These are phyloP conservation scores for Carpinus viminea DNA, from an alignment of 306 rosid genomes.

Conservation along the genomic window DNA sequence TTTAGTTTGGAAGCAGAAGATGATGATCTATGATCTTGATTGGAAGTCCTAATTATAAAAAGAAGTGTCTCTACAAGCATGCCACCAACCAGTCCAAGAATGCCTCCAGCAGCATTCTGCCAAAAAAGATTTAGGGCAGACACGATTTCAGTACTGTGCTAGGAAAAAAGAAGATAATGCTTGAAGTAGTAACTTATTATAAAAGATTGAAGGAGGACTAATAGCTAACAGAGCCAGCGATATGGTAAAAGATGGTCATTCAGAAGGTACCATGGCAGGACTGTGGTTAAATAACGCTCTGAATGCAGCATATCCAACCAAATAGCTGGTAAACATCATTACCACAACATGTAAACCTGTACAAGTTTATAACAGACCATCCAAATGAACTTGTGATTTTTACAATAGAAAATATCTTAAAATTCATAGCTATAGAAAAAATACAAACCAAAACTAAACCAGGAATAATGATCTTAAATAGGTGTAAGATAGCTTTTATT, in stretches of 20 bases:
- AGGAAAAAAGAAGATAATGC: conserved; percentile 1
- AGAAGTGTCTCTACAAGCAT: conserved; percentile 94
- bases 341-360: conserved; percentile 82
- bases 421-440: not conserved
- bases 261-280: conserved; percentile 64
- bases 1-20: conserved; percentile 50
- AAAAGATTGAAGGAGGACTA: not conserved
- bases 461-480: too few species aligned
- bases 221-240: conserved; percentile 14
- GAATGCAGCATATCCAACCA: conserved; percentile 75
- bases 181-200: not conserved
- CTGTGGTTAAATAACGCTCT: conserved; percentile 77
- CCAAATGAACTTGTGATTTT: not conserved
- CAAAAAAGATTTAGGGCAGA: conserved; percentile 5
- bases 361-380: conserved; percentile 21
- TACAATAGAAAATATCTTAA: not conserved
- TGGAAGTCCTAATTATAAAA: conserved; percentile 64
- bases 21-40: conserved; percentile 40
- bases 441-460: not conserved
- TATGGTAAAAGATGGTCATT: not conserved
- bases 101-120: conserved; percentile 93
- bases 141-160: not conserved
- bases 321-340: conserved; percentile 85
- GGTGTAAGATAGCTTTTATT: too few species aligned
- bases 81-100: conserved; percentile 77